Evolutionary conservation across 129 eudicot species (phyloP).

Genomic region (Oenanthe sinensis): DNA sequence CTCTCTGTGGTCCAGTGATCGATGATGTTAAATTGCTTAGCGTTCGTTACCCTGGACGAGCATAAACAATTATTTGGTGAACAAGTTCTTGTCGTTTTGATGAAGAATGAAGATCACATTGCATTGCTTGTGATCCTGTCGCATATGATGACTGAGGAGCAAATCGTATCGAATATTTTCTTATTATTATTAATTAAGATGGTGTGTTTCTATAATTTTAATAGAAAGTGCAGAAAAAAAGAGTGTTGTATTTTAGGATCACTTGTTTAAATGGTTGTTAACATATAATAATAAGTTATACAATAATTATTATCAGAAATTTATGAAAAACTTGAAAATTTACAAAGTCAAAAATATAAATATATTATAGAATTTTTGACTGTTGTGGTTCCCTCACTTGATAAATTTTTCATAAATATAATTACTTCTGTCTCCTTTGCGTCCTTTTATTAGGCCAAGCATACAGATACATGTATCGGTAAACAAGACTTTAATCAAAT

Average conservation of each 20-base stretch:
- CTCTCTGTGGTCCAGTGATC: constrained; percentile 77
- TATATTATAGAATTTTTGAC: too few species aligned
- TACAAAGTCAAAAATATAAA: too few species aligned
- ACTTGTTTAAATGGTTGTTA: not conserved
- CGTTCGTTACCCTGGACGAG: constrained; percentile 37
- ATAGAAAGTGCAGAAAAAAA: not conserved
- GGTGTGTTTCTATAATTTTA: not conserved
- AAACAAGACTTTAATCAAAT: too few species aligned
- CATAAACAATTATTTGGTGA: not conserved
- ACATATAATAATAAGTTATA: not conserved
- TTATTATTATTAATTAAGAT: not conserved
- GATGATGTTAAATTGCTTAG: constrained; percentile 65
- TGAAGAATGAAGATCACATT: constrained; percentile 5
- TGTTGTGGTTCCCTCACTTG: too few species aligned
- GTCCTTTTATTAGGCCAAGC: too few species aligned
- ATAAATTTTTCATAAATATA: too few species aligned
- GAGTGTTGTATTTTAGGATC: not conserved
- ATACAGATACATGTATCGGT: too few species aligned
- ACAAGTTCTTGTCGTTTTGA: not conserved
- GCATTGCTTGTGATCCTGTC: not conserved
- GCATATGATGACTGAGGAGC: not conserved
- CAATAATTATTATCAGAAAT: too few species aligned
- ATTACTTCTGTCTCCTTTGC: too few species aligned
- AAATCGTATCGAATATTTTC: not conserved
- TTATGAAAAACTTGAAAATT: too few species aligned